These are phyloP conservation scores for Solanum hybrid DNA, from an alignment of 305 asterid genomes.

Conservation along the genomic window DNA sequence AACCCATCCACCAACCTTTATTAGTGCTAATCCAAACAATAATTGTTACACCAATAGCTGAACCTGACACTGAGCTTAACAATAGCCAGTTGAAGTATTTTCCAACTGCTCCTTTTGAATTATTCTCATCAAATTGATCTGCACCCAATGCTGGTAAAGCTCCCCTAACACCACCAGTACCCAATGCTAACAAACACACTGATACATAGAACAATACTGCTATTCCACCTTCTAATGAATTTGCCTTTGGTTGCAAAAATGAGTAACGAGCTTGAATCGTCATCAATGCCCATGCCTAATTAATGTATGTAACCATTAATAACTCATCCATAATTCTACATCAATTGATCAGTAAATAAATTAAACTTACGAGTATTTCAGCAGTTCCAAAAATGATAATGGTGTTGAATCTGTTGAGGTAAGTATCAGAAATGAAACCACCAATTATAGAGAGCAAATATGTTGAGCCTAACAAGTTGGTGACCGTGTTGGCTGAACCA, in stretches of 20 bases:
- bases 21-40: constrained; percentile 44
- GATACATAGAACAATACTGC: constrained; percentile 30
- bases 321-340: neutral
- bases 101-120: constrained; percentile 23
- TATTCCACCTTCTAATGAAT: constrained; percentile 19
- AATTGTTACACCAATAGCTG: constrained; percentile 38
- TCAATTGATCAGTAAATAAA: neutral
- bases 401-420: constrained; percentile 43
- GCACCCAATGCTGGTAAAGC: constrained; percentile 43
- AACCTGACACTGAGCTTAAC: constrained; percentile 34
- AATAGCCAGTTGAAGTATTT: constrained; percentile 40
- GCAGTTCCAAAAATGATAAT: constrained; percentile 42
- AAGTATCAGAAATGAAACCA: constrained; percentile 61
- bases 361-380: constrained; percentile 38
- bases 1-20: constrained; percentile 44
- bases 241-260: constrained; percentile 23
- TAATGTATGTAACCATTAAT: neutral
- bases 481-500: constrained; percentile 58
- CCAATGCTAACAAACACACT: constrained; percentile 28
- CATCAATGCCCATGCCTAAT: constrained; percentile 35
- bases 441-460: constrained; percentile 56
- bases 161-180: constrained; percentile 44
- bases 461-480: constrained; percentile 64
- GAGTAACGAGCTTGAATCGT: constrained; percentile 38
- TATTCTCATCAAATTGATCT: constrained; percentile 37